Percentiles rank a stretch among this genome's conserved stretches.
These are phyloP conservation scores for Phalaenopsis aphrodite DNA, from an alignment of 106 monocot species.

Conservation along the genomic window DNA sequence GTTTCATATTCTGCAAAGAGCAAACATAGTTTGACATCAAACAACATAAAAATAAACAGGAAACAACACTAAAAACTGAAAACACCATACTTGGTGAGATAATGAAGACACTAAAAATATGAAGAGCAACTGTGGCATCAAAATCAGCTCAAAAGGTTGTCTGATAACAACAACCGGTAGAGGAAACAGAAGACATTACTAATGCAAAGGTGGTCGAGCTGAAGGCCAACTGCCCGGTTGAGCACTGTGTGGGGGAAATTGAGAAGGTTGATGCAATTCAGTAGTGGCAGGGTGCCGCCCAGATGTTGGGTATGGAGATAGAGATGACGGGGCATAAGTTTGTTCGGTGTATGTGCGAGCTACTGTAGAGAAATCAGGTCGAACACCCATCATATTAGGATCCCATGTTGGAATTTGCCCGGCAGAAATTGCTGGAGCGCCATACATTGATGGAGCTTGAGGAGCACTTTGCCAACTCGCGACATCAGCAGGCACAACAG, in stretches of 20 bases:
- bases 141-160: neutral
- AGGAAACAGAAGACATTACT: neutral
- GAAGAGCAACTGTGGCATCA: neutral
- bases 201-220: conserved; percentile 39
- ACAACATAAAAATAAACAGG: too few relatives aligned
- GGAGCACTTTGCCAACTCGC: conserved; percentile 34
- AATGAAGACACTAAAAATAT: neutral
- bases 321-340: conserved; percentile 9
- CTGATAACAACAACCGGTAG: neutral
- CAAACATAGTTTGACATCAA: neutral
- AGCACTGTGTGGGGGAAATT: conserved; percentile 27
- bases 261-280: conserved; percentile 10
- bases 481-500: conserved; percentile 16
- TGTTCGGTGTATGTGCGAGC: conserved; percentile 21
- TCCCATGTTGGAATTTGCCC: conserved; percentile 49
- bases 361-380: conserved; percentile 14
- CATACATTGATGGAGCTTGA: conserved; percentile 27
- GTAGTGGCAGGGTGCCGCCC: neutral
- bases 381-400: conserved; percentile 26
- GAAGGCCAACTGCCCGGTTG: conserved; percentile 17
- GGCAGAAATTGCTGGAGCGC: conserved; percentile 13
- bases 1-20: neutral
- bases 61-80: too few relatives aligned
- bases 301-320: neutral
- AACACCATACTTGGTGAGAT: too few relatives aligned